Conservation (phyloP, 2,329 filamentous ascomycete genomes). For the Plenodomus tracheiphilus region DNA sequence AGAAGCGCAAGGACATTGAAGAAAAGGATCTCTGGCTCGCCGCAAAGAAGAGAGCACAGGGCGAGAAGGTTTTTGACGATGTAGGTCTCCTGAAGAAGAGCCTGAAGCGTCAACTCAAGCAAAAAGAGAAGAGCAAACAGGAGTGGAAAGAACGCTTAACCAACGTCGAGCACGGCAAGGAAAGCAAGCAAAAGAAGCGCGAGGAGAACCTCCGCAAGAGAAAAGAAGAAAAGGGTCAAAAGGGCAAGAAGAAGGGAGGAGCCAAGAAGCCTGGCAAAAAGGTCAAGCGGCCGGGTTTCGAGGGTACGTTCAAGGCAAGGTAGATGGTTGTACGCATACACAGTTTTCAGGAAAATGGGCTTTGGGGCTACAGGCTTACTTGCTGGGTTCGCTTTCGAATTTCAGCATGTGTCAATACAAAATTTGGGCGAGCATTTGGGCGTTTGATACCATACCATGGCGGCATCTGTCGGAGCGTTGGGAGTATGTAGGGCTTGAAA, state of each 20-base stretch:
- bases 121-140: slow-evolving; percentile 88
- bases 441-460: slow-evolving; percentile 36
- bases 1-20: slow-evolving; percentile 82
- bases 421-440: slow-evolving; percentile 27
- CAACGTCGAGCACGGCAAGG: slow-evolving; percentile 51
- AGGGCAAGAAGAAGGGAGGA: slow-evolving; percentile 57
- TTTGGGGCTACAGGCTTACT: not conserved
- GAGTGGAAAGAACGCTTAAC: slow-evolving; percentile 66
- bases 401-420: slow-evolving; percentile 1
- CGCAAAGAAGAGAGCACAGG: slow-evolving; percentile 84
- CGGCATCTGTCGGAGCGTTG: slow-evolving; percentile 30
- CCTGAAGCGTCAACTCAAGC: slow-evolving; percentile 86
- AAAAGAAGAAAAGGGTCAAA: slow-evolving; percentile 78
- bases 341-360: not conserved
- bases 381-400: not conserved
- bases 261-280: slow-evolving; percentile 55
- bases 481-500: slow-evolving; percentile 29
- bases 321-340: not conserved
- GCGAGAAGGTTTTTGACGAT: slow-evolving; percentile 86
- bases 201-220: slow-evolving; percentile 66
- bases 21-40: slow-evolving; percentile 96
- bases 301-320: slow-evolving; percentile 66
- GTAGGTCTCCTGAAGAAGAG: slow-evolving; percentile 84
- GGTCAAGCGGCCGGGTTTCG: slow-evolving; percentile 61
- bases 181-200: slow-evolving; percentile 54